Conservation (phyloP, 1,284 basidiomycete species). For the Cryptococcus jaspeensis region DNA sequence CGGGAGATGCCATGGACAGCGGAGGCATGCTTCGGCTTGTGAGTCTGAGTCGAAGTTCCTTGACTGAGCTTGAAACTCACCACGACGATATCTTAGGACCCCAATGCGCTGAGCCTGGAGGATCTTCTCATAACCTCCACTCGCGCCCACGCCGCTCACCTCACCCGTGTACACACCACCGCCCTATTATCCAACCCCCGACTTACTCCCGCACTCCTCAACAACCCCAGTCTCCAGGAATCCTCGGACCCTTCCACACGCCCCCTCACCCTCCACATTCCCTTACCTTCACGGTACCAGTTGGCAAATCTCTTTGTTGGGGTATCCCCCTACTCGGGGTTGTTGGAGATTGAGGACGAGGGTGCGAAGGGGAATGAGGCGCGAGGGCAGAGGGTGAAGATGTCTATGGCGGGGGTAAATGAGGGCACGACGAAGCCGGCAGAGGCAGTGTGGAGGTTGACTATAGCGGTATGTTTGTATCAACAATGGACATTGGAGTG, state of each 20-base stretch:
- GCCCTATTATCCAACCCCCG: conserved; percentile 29
- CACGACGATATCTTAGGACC: conserved; percentile 21
- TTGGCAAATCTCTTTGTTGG: conserved; percentile 25
- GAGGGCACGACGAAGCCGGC: conserved; percentile 32
- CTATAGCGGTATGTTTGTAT: conserved; percentile 32
- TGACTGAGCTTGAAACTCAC: not conserved
- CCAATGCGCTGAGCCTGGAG: conserved; percentile 29
- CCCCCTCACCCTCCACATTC: conserved; percentile 37
- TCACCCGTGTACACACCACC: conserved; percentile 26
- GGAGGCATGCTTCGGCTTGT: conserved; percentile 26
- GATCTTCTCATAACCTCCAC: conserved; percentile 33
- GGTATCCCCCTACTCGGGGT: conserved; percentile 37
- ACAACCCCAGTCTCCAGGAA: conserved; percentile 31
- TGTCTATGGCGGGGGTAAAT: conserved; percentile 34
- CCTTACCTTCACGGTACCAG: conserved; percentile 30
- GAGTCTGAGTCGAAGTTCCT: conserved; percentile 9
- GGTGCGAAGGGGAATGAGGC: conserved; percentile 28
- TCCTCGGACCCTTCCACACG: conserved; percentile 16
- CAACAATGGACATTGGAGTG: not conserved
- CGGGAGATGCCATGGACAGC: conserved; percentile 34
- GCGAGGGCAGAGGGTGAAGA: conserved; percentile 22
- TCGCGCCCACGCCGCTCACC: conserved; percentile 36
- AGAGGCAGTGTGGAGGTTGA: conserved; percentile 39
- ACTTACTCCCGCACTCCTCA: conserved; percentile 29
- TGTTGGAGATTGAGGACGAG: conserved; percentile 43